phyloP scores from a whole-genome alignment of 805 yeast species.

The Saturnispora mendoncae region DNA sequence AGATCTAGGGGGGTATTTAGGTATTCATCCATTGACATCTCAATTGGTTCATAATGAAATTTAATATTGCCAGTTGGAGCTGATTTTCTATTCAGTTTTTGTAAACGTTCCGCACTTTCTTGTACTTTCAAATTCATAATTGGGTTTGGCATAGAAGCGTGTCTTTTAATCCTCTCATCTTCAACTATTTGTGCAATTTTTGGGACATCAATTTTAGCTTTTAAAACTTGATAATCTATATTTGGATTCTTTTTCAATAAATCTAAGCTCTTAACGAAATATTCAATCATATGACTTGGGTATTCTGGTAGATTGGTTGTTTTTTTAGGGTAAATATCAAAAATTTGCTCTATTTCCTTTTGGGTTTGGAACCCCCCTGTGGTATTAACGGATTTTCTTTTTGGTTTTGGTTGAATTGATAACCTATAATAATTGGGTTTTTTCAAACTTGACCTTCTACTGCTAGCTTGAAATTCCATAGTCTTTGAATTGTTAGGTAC shows the following conservation, averaged over 20 bases:
- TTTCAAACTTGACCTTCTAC: conserved; percentile 11
- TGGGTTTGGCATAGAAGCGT: conserved; percentile 10
- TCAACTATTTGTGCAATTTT: not conserved
- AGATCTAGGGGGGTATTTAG: conserved; percentile 13
- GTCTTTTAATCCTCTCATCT: not conserved
- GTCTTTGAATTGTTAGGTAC: not conserved
- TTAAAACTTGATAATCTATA: conserved; percentile 11
- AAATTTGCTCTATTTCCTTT: conserved; percentile 10
- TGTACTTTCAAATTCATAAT: not conserved
- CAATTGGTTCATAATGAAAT: conserved; percentile 11
- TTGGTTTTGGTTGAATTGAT: conserved; percentile 6
- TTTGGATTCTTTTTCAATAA: conserved; percentile 12
- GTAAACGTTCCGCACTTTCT: not conserved
- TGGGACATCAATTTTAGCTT: conserved; percentile 9
- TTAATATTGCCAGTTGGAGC: conserved; percentile 11
- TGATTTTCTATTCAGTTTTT: conserved; percentile 10
- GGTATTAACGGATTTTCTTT: not conserved
- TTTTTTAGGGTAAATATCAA: conserved; percentile 7
- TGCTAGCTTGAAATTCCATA: conserved; percentile 9
- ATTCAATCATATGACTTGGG: conserved; percentile 14
- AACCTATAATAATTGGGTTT: conserved; percentile 8
- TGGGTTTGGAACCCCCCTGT: conserved; percentile 3
- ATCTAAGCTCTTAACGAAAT: conserved; percentile 11
- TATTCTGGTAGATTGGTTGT: conserved; percentile 8
- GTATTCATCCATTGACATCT: conserved; percentile 13